Conservation (phyloP, 441 rosid genomes). For the Syzygium malaccense region DNA sequence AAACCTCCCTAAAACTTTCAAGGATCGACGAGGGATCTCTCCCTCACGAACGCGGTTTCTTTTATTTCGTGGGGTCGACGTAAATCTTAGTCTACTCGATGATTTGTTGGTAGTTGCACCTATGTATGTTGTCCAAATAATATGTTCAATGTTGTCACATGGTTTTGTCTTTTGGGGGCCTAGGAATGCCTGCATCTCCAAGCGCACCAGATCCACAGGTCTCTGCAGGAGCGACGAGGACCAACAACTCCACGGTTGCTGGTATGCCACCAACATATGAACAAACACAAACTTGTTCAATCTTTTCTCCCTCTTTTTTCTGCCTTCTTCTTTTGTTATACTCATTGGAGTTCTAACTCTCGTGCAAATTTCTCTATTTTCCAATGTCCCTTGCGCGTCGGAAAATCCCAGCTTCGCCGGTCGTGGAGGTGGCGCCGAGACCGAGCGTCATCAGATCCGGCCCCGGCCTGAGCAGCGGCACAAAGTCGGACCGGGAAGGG, state of each 20-base stretch:
- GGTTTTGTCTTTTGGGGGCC: slow-evolving; percentile 22
- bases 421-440: slow-evolving; percentile 38
- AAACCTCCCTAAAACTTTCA: neutral
- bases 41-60: neutral
- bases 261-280: slow-evolving; percentile 21
- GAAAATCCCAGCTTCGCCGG: slow-evolving; percentile 33
- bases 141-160: neutral
- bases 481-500: neutral
- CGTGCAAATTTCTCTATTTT: neutral
- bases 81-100: neutral
- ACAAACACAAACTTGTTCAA: neutral
- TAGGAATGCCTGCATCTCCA: slow-evolving; percentile 18
- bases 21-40: neutral
- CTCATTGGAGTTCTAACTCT: neutral
- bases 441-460: slow-evolving; percentile 40
- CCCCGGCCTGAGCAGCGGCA: neutral
- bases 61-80: neutral
- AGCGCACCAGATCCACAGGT: slow-evolving; percentile 33
- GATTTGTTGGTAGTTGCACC: neutral
- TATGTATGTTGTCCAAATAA: neutral
- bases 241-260: slow-evolving; percentile 28
- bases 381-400: neutral
- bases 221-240: slow-evolving; percentile 28
- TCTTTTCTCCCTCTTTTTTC: neutral
- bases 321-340: neutral